Percentiles rank a stretch among this genome's conserved stretches.
These are phyloP conservation scores for Amanita phalloides DNA, from an alignment of 768 basidiomycete species.

Conservation along the genomic window DNA sequence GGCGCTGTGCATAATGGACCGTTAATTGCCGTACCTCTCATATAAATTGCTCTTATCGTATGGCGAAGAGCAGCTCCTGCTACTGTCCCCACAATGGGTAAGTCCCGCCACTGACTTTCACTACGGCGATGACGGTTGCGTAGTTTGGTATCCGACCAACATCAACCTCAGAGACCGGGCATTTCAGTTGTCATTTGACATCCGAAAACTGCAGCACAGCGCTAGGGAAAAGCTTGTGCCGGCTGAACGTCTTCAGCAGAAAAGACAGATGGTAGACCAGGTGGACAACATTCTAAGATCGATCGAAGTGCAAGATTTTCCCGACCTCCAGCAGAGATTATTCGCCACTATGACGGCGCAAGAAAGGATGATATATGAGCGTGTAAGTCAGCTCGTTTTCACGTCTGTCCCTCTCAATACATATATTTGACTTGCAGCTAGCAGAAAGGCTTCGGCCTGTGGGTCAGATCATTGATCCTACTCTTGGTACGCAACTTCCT, in stretches of 20 bases:
- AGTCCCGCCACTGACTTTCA: neutral
- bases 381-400: neutral
- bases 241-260: slow-evolving; percentile 1
- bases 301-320: neutral
- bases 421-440: neutral
- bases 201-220: neutral
- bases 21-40: neutral
- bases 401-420: neutral
- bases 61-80: neutral
- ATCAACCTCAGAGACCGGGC: neutral
- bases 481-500: neutral
- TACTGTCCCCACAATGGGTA: neutral
- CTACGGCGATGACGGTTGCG: neutral
- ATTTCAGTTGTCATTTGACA: slow-evolving; percentile 1
- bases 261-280: neutral
- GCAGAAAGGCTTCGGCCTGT: neutral
- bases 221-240: slow-evolving; percentile 3
- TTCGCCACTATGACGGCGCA: neutral
- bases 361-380: neutral
- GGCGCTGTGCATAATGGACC: neutral
- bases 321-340: neutral
- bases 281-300: neutral
- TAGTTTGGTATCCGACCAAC: slow-evolving; percentile 1
- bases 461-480: neutral
- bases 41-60: neutral